These are phyloP conservation scores for Termitomyces sp. DNA, from an alignment of 1,284 basidiomycete genomes.

Conservation along the genomic window DNA sequence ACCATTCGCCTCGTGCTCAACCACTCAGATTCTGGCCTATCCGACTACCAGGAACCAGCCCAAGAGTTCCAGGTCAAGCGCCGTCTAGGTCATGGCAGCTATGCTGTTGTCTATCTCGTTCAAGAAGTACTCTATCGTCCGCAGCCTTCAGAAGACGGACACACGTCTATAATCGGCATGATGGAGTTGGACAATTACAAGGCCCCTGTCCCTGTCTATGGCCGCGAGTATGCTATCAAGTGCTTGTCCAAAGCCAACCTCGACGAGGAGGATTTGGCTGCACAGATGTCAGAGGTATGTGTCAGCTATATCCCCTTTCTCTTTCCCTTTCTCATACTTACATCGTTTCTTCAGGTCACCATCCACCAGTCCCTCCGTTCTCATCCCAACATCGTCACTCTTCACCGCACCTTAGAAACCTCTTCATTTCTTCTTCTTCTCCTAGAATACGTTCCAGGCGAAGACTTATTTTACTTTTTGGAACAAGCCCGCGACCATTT, in stretches of 20 bases:
- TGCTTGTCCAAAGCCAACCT: constrained; percentile 92
- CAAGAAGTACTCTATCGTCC: constrained; percentile 73
- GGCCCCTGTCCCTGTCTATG: constrained; percentile 51
- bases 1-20: constrained; percentile 46
- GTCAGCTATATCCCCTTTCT: constrained; percentile 2
- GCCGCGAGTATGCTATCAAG: constrained; percentile 92
- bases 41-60: constrained; percentile 45
- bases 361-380: constrained; percentile 91
- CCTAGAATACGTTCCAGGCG: constrained; percentile 87
- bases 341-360: constrained; percentile 57
- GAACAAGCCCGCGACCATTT: constrained; percentile 88
- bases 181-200: constrained; percentile 55
- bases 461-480: constrained; percentile 96
- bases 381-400: constrained; percentile 93
- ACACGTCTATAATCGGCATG: constrained; percentile 48
- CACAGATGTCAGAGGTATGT: constrained; percentile 84
- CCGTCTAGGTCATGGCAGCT: constrained; percentile 82
- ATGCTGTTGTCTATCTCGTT: constrained; percentile 92
- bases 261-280: constrained; percentile 77
- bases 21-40: constrained; percentile 20
- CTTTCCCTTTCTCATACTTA: constrained; percentile 6
- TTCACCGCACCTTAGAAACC: constrained; percentile 78
- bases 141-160: constrained; percentile 55
- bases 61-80: constrained; percentile 79
- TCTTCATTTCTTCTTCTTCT: constrained; percentile 46